Conservation (phyloP, 2,329 filamentous ascomycete species). For the Lomentospora prolificans region DNA sequence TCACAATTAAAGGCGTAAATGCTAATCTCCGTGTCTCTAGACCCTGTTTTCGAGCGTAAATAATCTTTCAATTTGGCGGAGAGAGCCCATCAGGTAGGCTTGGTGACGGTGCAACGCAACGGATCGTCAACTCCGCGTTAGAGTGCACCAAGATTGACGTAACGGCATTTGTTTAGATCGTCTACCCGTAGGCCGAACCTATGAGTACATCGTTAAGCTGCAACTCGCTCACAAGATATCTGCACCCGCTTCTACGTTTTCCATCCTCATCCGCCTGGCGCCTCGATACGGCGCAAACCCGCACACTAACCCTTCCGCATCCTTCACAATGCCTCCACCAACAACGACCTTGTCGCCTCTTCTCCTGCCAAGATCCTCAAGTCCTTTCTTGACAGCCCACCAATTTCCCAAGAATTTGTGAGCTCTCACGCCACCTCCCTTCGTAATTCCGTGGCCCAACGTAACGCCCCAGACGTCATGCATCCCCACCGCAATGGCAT, state of each 20-base stretch:
- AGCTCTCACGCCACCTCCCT: conserved; percentile 28
- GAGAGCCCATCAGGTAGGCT: too few relatives aligned
- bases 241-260: background rate
- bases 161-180: too few relatives aligned
- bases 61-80: too few relatives aligned
- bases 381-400: conserved; percentile 25
- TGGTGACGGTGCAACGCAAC: too few relatives aligned
- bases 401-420: conserved; percentile 49
- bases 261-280: background rate
- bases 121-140: too few relatives aligned
- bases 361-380: conserved; percentile 23
- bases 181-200: too few relatives aligned
- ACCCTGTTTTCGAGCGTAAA: too few relatives aligned
- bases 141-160: too few relatives aligned
- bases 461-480: conserved; percentile 42
- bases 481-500: conserved; percentile 35
- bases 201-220: too few relatives aligned
- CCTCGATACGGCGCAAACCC: conserved; percentile 16
- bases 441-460: conserved; percentile 44
- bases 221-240: background rate
- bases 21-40: too few relatives aligned
- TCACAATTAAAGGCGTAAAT: too few relatives aligned
- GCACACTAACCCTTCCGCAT: conserved; percentile 26
- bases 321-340: conserved; percentile 32
- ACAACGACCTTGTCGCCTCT: conserved; percentile 28